A percentile compares a stretch with the other conserved stretches of the same genome.
Conservation (phyloP, 192 early-diverging fungal species). For the Obelidium mucronatum region DNA sequence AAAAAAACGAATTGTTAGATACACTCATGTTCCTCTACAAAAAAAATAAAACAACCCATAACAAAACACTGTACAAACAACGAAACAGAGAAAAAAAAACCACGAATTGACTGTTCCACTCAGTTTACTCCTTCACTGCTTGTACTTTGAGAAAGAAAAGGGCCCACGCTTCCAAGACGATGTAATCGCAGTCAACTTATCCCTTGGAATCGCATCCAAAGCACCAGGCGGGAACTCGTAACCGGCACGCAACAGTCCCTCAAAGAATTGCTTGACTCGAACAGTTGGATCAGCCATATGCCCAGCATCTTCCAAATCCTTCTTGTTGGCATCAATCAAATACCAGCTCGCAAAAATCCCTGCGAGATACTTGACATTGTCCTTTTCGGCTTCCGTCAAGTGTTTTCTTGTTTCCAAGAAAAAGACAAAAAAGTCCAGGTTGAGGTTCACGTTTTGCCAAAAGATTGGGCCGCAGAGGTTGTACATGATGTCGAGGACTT, state of each 20-base stretch:
- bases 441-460: slow-evolving; percentile 22
- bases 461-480: not conserved
- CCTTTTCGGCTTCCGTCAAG: slow-evolving; percentile 1
- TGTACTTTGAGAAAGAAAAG: not conserved
- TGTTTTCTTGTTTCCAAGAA: slow-evolving; percentile 24
- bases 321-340: not conserved
- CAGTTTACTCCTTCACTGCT: not conserved
- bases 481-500: slow-evolving; percentile 27
- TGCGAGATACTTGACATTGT: slow-evolving; percentile 13
- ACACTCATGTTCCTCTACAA: too few relatives aligned
- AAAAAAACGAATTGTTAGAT: too few relatives aligned
- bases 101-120: too few relatives aligned
- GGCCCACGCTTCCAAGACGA: not conserved
- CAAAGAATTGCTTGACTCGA: slow-evolving; percentile 23
- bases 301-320: too few relatives aligned
- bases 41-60: not conserved
- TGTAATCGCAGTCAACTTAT: not conserved
- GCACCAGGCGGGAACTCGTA: slow-evolving; percentile 18
- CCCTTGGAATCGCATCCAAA: not conserved
- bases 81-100: not conserved
- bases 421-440: slow-evolving; percentile 18
- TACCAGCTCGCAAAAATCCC: slow-evolving; percentile 31
- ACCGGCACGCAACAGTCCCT: slow-evolving; percentile 14
- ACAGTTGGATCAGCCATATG: not conserved
- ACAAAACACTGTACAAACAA: not conserved